Conservation (phyloP, 75 land plant species). For the Chamaecyparis obtusa region DNA sequence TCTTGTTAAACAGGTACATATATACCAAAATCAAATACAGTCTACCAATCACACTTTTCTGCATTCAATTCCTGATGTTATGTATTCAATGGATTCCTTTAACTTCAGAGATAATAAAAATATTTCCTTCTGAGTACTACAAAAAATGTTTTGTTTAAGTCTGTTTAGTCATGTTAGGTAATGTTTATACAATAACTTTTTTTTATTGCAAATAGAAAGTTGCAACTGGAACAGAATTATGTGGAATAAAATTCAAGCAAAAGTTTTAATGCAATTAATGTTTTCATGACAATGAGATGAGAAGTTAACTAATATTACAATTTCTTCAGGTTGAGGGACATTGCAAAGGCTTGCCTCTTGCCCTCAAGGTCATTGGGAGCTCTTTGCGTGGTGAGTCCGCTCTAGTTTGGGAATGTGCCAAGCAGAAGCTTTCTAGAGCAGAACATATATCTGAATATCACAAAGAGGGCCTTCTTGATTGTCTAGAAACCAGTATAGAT, state of each 20-base stretch:
- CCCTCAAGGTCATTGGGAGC: slow-evolving; percentile 64
- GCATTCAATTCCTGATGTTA: not conserved
- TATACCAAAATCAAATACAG: not conserved
- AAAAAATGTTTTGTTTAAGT: too few relatives aligned
- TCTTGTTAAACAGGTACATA: slow-evolving; percentile 45
- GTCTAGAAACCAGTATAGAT: slow-evolving; percentile 42
- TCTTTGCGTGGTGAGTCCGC: slow-evolving; percentile 36
- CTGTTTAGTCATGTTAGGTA: not conserved
- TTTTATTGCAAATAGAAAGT: not conserved
- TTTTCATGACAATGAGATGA: not conserved
- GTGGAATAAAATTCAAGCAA: not conserved
- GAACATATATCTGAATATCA: slow-evolving; percentile 51
- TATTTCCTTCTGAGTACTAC: not conserved
- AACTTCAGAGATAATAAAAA: not conserved
- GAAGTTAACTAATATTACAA: not conserved
- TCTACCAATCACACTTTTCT: not conserved
- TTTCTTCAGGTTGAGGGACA: slow-evolving; percentile 32
- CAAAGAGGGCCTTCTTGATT: slow-evolving; percentile 44
- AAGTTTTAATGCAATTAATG: not conserved
- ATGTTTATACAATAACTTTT: too few relatives aligned
- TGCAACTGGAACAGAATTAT: not conserved
- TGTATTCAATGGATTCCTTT: not conserved
- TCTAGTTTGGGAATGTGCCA: slow-evolving; percentile 44
- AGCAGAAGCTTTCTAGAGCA: slow-evolving; percentile 36
- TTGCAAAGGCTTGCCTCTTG: slow-evolving; percentile 64